A percentile compares a stretch with the other conserved stretches of the same genome.
Conservation (phyloP, 2,329 filamentous ascomycete genomes). For the Chrysosporium queenslandicum region DNA sequence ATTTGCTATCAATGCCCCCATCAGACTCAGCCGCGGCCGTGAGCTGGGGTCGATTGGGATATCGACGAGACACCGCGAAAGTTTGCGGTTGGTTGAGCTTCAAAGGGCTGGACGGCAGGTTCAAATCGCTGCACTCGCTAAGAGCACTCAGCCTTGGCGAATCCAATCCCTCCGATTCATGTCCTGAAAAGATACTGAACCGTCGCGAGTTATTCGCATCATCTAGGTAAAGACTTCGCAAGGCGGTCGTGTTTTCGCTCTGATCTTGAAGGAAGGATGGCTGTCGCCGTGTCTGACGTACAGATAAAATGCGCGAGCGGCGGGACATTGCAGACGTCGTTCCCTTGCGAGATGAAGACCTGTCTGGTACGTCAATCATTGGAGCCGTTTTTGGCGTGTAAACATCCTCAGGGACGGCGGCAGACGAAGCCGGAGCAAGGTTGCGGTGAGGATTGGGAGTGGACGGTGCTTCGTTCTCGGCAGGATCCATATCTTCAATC, state of each 20-base stretch:
- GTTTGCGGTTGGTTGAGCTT: conserved; percentile 14
- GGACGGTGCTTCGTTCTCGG: background rate
- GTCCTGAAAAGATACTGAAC: conserved; percentile 30
- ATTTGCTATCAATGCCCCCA: background rate
- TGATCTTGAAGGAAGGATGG: conserved; percentile 34
- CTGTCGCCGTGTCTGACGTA: conserved; percentile 23
- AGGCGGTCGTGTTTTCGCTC: conserved; percentile 29
- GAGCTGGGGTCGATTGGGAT: background rate
- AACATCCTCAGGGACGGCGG: background rate
- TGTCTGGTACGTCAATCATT: conserved; percentile 31
- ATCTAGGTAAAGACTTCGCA: conserved; percentile 32
- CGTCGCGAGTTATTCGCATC: conserved; percentile 25
- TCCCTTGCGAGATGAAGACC: conserved; percentile 30
- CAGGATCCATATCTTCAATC: conserved; percentile 26
- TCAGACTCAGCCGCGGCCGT: background rate
- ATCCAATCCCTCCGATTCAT: conserved; percentile 26
- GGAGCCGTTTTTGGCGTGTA: conserved; percentile 22
- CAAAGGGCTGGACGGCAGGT: conserved; percentile 24
- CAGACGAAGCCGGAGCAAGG: background rate
- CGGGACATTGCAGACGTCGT: conserved; percentile 17
- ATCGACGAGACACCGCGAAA: background rate
- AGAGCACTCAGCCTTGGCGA: conserved; percentile 37
- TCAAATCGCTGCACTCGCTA: conserved; percentile 38
- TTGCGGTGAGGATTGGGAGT: background rate
- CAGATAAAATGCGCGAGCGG: conserved; percentile 20